These are phyloP conservation scores for Fusarium citri DNA, from an alignment of 2,329 filamentous ascomycete genomes.

Conservation along the genomic window DNA sequence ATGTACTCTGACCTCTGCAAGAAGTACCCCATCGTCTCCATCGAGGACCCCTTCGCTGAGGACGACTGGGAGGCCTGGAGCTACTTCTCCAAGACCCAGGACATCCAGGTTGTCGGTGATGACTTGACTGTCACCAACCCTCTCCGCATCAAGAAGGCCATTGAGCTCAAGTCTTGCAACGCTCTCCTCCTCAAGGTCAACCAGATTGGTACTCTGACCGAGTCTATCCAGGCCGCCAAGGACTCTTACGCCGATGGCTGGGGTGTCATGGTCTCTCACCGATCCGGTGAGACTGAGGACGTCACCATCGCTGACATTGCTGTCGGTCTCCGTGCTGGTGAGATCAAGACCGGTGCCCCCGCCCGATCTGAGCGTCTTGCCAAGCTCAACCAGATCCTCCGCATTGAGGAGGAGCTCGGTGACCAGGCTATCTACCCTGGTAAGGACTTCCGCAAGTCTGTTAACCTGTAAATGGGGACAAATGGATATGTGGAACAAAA, in stretches of 20 bases:
- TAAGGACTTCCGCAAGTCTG: constrained; percentile 87
- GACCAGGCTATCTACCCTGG: constrained; percentile 92
- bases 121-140: constrained; percentile 99
- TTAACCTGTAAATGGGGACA: constrained; percentile 77
- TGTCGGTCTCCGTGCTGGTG: constrained; percentile 93
- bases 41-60: constrained; percentile 99
- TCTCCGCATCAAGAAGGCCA: constrained; percentile 98
- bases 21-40: constrained; percentile 99
- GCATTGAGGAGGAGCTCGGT: constrained; percentile 99
- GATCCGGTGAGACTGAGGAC: constrained; percentile 99
- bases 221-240: constrained; percentile 99
- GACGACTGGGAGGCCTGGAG: constrained; percentile 99
- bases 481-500: constrained; percentile 24
- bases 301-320: constrained; percentile 99
- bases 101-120: constrained; percentile 98
- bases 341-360: constrained; percentile 99
- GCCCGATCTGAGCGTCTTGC: constrained; percentile 97
- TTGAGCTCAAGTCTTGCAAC: constrained; percentile 99
- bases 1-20: constrained; percentile 87
- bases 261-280: constrained; percentile 99
- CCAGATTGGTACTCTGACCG: constrained; percentile 98
- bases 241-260: constrained; percentile 95
- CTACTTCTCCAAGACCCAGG: constrained; percentile 99
- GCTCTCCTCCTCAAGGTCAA: constrained; percentile 99
- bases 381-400: constrained; percentile 99